Conservation (phyloP, 352 stramenopile genomes). For the Phytophthora agathidicida region DNA sequence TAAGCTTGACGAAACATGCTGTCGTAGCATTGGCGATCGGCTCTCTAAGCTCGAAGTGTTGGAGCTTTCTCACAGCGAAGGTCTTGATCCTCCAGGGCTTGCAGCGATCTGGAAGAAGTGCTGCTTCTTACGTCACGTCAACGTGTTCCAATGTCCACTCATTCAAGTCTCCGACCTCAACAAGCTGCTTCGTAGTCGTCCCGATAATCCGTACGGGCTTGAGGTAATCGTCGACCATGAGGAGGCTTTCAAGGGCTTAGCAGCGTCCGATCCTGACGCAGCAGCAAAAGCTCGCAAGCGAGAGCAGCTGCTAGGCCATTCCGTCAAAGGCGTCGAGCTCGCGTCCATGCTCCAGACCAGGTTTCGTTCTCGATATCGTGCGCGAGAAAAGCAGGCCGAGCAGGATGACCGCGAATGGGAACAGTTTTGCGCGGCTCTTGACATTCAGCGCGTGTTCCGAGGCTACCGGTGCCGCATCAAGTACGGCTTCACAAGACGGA, state of each 20-base stretch:
- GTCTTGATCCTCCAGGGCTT: conserved; percentile 35
- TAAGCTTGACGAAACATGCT: conserved; percentile 46
- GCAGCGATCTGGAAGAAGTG: conserved; percentile 42
- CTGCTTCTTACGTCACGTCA: conserved; percentile 51
- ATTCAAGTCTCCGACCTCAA: conserved; percentile 35
- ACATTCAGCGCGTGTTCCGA: conserved; percentile 65
- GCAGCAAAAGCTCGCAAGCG: conserved; percentile 44
- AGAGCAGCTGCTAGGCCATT: conserved; percentile 32
- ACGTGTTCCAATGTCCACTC: conserved; percentile 46
- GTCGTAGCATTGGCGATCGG: conserved; percentile 27
- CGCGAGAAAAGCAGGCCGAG: conserved; percentile 24
- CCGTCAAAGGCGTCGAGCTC: conserved; percentile 21
- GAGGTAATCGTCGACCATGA: conserved; percentile 60
- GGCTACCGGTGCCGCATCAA: conserved; percentile 46
- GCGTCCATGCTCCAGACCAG: conserved; percentile 52
- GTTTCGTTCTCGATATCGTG: conserved; percentile 41
- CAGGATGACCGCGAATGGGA: conserved; percentile 43
- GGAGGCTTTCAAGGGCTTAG: conserved; percentile 49
- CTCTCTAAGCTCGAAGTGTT: conserved; percentile 49
- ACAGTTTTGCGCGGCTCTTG: conserved; percentile 54
- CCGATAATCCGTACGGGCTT: conserved; percentile 56
- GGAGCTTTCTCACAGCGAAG: conserved; percentile 41
- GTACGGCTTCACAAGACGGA: conserved; percentile 46
- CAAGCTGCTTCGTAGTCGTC: conserved; percentile 33
- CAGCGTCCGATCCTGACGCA: conserved; percentile 38